These are phyloP conservation scores for Xanthoceras sorbifolium DNA, from an alignment of 345 rosid genomes.

Conservation along the genomic window DNA sequence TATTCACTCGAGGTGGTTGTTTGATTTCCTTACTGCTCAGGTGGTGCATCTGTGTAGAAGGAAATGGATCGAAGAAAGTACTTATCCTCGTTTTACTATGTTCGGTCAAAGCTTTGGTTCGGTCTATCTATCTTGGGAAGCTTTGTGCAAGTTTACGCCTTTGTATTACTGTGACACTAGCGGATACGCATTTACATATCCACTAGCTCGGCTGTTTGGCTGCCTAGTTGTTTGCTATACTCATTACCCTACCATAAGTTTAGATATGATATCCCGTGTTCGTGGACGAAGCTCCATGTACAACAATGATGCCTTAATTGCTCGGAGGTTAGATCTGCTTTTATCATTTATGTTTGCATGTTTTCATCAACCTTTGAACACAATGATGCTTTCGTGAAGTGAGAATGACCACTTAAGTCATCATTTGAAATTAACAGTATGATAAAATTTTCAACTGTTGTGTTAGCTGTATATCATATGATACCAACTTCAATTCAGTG, in stretches of 20 bases:
- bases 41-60: slow-evolving; percentile 75
- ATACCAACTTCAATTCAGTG: neutral
- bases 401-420: too few relatives aligned
- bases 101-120: slow-evolving; percentile 97
- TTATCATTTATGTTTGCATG: neutral
- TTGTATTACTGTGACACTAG: slow-evolving; percentile 70
- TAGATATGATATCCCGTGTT: slow-evolving; percentile 92
- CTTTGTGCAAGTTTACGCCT: slow-evolving; percentile 77
- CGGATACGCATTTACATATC: slow-evolving; percentile 94
- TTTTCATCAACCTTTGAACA: too few relatives aligned
- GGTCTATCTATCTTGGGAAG: slow-evolving; percentile 87
- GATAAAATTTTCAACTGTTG: too few relatives aligned
- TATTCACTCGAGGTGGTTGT: neutral
- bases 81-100: slow-evolving; percentile 89
- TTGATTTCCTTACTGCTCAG: slow-evolving; percentile 33
- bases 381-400: neutral
- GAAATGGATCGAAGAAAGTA: slow-evolving; percentile 84
- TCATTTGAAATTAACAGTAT: too few relatives aligned
- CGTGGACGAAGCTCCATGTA: slow-evolving; percentile 70
- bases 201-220: slow-evolving; percentile 87
- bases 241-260: slow-evolving; percentile 92
- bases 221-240: slow-evolving; percentile 93
- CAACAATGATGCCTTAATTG: slow-evolving; percentile 70
- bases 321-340: slow-evolving; percentile 56
- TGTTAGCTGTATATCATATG: neutral